phyloP scores from a whole-genome alignment of 2,329 filamentous ascomycete species.

The Fusarium compactum region DNA sequence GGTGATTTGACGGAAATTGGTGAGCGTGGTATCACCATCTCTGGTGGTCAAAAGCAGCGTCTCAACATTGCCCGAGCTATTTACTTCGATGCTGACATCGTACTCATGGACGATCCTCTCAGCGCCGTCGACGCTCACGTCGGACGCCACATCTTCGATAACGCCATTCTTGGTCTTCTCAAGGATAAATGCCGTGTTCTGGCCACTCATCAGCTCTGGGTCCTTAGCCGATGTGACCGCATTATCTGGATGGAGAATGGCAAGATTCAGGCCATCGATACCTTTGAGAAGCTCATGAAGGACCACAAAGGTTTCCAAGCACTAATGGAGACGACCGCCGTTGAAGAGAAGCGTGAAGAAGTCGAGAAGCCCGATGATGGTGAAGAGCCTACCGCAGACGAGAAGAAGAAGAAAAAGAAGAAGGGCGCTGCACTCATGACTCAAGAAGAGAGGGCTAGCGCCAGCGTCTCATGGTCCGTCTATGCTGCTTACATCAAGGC shows the following conservation, averaged over 20 bases:
- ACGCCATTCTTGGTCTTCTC: conserved; percentile 89
- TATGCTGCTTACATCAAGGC: conserved; percentile 83
- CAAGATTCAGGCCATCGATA: conserved; percentile 85
- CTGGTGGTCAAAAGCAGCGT: conserved; percentile 94
- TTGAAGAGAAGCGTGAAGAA: conserved; percentile 71
- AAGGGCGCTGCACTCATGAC: conserved; percentile 78
- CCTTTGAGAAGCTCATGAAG: conserved; percentile 87
- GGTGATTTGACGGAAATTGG: conserved; percentile 94
- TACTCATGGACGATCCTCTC: conserved; percentile 77
- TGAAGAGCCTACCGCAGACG: conserved; percentile 53
- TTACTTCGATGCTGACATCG: conserved; percentile 75
- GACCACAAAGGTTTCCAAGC: conserved; percentile 82
- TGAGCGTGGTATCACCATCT: conserved; percentile 94
- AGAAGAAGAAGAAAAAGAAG: conserved; percentile 67
- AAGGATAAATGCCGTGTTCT: conserved; percentile 91
- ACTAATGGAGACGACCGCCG: conserved; percentile 86
- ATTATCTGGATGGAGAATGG: conserved; percentile 95
- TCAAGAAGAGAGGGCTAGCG: conserved; percentile 74
- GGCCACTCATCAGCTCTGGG: conserved; percentile 95
- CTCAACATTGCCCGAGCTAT: conserved; percentile 91
- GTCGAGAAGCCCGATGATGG: conserved; percentile 60
- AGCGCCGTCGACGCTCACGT: conserved; percentile 78
- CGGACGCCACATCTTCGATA: conserved; percentile 85
- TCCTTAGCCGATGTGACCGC: conserved; percentile 88
- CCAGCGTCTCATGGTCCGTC: conserved; percentile 83